Conservation (phyloP, 352 stramenopile species). For the Phytopythium kandeliae region DNA sequence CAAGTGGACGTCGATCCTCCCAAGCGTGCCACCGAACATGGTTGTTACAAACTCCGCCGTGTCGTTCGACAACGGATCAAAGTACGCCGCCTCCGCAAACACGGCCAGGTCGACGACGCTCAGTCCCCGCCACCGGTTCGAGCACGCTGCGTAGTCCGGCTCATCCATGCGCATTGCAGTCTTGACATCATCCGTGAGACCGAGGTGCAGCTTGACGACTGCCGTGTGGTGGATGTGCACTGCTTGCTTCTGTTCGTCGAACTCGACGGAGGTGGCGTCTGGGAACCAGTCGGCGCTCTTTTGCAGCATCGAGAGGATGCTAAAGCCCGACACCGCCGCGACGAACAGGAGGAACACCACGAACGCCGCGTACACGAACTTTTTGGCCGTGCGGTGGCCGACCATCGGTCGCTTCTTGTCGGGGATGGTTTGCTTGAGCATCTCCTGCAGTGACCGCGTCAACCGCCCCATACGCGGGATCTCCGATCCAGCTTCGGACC, state of each 20-base stretch:
- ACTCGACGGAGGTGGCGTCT: conserved; percentile 61
- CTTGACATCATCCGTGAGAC: conserved; percentile 40
- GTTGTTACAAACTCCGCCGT: conserved; percentile 59
- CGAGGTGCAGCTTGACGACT: conserved; percentile 80
- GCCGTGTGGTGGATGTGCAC: conserved; percentile 84
- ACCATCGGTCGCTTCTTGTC: conserved; percentile 34
- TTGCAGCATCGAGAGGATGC: conserved; percentile 67
- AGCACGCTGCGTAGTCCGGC: conserved; percentile 70
- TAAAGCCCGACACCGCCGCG: conserved; percentile 66
- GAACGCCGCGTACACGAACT: conserved; percentile 56
- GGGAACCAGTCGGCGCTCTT: conserved; percentile 71
- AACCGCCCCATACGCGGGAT: conserved; percentile 42
- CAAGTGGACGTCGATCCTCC: conserved; percentile 45
- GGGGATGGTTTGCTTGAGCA: conserved; percentile 49
- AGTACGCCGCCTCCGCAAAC: conserved; percentile 85
- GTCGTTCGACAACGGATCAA: conserved; percentile 80
- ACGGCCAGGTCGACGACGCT: conserved; percentile 80
- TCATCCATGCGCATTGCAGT: conserved; percentile 34
- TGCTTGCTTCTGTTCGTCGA: conserved; percentile 38
- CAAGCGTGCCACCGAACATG: conserved; percentile 47
- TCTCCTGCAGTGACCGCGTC: conserved; percentile 46
- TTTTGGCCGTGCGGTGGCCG: conserved; percentile 50
- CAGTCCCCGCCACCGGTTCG: conserved; percentile 68
- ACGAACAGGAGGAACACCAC: conserved; percentile 68
- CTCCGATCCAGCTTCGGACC: conserved; percentile 39